These are phyloP conservation scores for Guyanaporus albipodus DNA, from an alignment of 768 basidiomycete genomes.

Conservation along the genomic window DNA sequence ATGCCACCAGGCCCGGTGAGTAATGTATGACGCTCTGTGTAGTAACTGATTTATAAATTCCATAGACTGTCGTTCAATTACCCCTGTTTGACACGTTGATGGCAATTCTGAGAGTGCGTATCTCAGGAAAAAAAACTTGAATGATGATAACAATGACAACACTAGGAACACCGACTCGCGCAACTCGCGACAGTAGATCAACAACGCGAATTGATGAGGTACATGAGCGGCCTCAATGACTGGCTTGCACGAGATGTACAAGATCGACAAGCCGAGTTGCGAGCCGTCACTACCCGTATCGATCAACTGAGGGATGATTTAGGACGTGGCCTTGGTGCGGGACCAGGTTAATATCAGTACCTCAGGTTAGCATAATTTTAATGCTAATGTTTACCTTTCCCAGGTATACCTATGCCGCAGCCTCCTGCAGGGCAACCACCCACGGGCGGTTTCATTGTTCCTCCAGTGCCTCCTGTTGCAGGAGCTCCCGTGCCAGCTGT, in stretches of 20 bases:
- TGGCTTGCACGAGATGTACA: constrained; percentile 79
- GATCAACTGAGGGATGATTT: constrained; percentile 43
- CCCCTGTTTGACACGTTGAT: constrained; percentile 70
- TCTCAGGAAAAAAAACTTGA: constrained; percentile 1
- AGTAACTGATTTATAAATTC: constrained; percentile 3
- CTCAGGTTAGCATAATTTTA: not conserved
- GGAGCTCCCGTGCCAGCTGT: constrained; percentile 15
- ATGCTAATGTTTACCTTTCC: not conserved
- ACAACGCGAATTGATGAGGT: constrained; percentile 75
- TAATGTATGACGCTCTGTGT: constrained; percentile 4
- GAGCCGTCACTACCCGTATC: constrained; percentile 60
- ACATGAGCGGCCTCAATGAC: constrained; percentile 70
- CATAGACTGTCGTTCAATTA: constrained; percentile 58
- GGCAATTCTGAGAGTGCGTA: constrained; percentile 58
- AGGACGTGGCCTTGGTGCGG: constrained; percentile 41
- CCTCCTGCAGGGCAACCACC: constrained; percentile 9
- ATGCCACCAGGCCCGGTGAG: constrained; percentile 56
- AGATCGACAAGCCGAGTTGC: constrained; percentile 73
- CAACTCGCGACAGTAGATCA: constrained; percentile 75
- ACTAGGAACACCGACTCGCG: constrained; percentile 70
- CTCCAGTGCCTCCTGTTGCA: constrained; percentile 18
- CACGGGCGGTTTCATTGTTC: constrained; percentile 19
- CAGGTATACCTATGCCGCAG: constrained; percentile 27
- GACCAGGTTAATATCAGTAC: constrained; percentile 31
- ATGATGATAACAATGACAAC: constrained; percentile 6